These are phyloP conservation scores for Trichoderma sp. DNA, from an alignment of 2,329 filamentous ascomycete genomes.

Conservation along the genomic window DNA sequence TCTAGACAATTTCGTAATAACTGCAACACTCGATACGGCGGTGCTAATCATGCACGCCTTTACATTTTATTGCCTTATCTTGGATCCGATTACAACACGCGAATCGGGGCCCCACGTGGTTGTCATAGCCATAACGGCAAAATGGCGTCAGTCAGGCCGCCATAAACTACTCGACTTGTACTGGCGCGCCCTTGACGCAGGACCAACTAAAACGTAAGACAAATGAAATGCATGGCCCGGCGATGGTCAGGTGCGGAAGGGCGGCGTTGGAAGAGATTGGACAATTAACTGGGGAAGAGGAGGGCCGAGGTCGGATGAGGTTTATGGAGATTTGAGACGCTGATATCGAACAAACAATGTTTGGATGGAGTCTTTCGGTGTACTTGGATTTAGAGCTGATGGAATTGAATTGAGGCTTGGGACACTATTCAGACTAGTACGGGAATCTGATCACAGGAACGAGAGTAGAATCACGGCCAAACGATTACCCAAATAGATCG, in stretches of 20 bases:
- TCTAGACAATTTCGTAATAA: background rate
- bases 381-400: background rate
- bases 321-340: background rate
- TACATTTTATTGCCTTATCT: constrained; percentile 14
- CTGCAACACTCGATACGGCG: background rate
- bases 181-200: background rate
- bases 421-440: background rate
- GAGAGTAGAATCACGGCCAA: background rate
- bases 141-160: background rate
- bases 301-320: background rate
- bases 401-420: background rate
- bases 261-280: background rate
- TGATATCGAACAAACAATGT: background rate
- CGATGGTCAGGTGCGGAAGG: background rate
- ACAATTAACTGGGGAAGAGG: background rate
- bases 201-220: constrained; percentile 9
- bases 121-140: background rate
- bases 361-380: background rate
- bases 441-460: constrained; percentile 1
- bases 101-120: background rate
- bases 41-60: background rate
- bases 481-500: background rate
- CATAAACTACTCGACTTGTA: background rate
- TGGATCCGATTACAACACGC: background rate
- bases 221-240: too few relatives aligned